These are phyloP conservation scores for Westerdykella sp. DNA, from an alignment of 2,329 filamentous ascomycete species.

Conservation along the genomic window DNA sequence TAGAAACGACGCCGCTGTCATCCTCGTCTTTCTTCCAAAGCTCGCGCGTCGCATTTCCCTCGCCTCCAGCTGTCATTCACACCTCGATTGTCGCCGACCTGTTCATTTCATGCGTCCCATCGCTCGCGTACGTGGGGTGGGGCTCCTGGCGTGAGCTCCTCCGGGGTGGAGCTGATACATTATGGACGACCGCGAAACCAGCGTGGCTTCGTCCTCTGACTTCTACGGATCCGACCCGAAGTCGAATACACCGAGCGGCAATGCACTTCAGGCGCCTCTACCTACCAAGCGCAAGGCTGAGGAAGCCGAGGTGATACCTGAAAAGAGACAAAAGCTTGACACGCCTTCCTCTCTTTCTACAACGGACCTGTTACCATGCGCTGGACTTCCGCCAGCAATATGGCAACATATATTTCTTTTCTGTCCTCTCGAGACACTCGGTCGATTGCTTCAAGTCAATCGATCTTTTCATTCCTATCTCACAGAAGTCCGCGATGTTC, in stretches of 20 bases:
- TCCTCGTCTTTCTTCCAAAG: no score
- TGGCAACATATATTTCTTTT: slow-evolving; percentile 67
- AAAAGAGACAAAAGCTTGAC: slow-evolving; percentile 31
- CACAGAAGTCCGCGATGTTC: slow-evolving; percentile 31
- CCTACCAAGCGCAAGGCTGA: slow-evolving; percentile 35
- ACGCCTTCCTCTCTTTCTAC: slow-evolving; percentile 7
- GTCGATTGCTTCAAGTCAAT: slow-evolving; percentile 61
- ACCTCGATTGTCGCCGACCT: no score
- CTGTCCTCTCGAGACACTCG: slow-evolving; percentile 57
- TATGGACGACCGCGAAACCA: slow-evolving; percentile 9
- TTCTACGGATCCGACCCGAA: slow-evolving; percentile 30
- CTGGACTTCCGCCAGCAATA: slow-evolving; percentile 53
- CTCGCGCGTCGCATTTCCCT: no score
- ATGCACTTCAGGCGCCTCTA: slow-evolving; percentile 9
- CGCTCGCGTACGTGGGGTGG: slow-evolving; percentile 18
- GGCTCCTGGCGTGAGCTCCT: slow-evolving; percentile 27
- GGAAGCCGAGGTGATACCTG: slow-evolving; percentile 11
- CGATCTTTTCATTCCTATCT: slow-evolving; percentile 54
- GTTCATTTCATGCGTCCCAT: slow-evolving; percentile 21
- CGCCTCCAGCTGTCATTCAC: no score
- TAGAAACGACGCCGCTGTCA: no score
- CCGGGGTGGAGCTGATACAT: slow-evolving; percentile 4
- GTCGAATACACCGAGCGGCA: slow-evolving; percentile 11
- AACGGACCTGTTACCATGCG: slow-evolving; percentile 20
- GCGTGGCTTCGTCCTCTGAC: slow-evolving; percentile 30